Evolutionary conservation across 352 stramenopile species (phyloP), one percentile per base, ranked within the genome.

Genomic region (Globisporangium spinosum): DNA sequence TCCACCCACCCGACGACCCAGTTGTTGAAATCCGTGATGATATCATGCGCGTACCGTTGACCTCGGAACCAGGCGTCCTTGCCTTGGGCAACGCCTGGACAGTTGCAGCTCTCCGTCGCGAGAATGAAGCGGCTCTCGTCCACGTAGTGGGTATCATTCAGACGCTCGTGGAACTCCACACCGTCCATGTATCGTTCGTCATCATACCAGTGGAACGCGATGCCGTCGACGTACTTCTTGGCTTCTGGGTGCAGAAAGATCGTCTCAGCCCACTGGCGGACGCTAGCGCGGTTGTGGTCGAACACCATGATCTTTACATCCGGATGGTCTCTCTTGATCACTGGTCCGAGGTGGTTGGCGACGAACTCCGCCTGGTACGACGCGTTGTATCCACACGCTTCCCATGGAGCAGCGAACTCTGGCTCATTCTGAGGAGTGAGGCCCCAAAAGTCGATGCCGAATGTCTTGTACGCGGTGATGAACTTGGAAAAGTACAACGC

Each of bases 401-500:
- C 86, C 87, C 89, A 97, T 3, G 82, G 77, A 3, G 77, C 85
- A 1, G 68, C 72, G 66, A 85, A 88, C 67, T 97, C 78, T 6
- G 92, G 89, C 64, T 98, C 93, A 70, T 98, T 98, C 70, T 98
- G 93, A 5, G 91, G 84, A 15, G 91, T 94, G 40, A 98, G 70
- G 3, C 87, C 90, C 91, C 91, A 98, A 61, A 98, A 93, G 12
- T 74, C 17, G 20, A 97, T 82, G 6, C 83, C 87, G 29, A 91
- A 75, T 6, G 82, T 68, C 69, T 95, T 93, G 79, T 98, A 98
- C 22, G 90, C 93, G 27, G 76, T 78, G 59, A 98, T 95, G 62
- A 97, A 98, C 70, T 94, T 94, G 65, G 89, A 94, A 74, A 98
- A 97, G 74, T 98, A 98, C 9, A 93, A 68, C 2, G 93, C 93